phyloP scores from a whole-genome alignment of 139 green algal species.

The Tetradesmus obliquus region DNA sequence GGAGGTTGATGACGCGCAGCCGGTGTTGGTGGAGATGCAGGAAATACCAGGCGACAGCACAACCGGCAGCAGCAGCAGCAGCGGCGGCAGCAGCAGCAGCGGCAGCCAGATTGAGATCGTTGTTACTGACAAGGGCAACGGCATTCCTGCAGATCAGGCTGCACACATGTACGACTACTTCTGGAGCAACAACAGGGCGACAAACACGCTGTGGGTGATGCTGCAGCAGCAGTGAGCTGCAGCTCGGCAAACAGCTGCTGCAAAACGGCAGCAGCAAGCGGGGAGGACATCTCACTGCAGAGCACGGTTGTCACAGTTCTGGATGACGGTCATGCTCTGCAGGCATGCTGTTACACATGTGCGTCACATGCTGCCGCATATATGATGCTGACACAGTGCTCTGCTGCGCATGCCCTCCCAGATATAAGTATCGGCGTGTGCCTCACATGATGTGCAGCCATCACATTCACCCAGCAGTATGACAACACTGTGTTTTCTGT shows the following conservation, averaged over 20 bases:
- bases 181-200: conserved; percentile 14
- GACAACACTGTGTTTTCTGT: background rate
- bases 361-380: too few species aligned
- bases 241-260: too few species aligned
- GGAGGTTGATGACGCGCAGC: conserved; percentile 57
- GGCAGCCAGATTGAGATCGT: conserved; percentile 24
- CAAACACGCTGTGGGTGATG: background rate
- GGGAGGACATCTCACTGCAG: too few species aligned
- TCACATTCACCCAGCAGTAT: too few species aligned
- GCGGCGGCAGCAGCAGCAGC: background rate
- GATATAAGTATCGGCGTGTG: too few species aligned
- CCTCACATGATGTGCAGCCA: too few species aligned
- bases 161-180: conserved; percentile 45
- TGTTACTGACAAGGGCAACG: conserved; percentile 39
- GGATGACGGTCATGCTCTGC: too few species aligned
- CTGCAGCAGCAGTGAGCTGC: background rate
- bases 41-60: conserved; percentile 17
- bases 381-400: too few species aligned
- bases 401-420: too few species aligned
- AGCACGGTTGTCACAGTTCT: too few species aligned
- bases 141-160: conserved; percentile 16
- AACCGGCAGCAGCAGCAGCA: conserved; percentile 8
- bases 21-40: conserved; percentile 35
- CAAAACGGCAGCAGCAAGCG: too few species aligned
- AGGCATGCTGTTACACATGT: too few species aligned